Evolutionary conservation across 768 basidiomycete genomes (phyloP).

Genomic region (Thelephora aurantiotincta): DNA sequence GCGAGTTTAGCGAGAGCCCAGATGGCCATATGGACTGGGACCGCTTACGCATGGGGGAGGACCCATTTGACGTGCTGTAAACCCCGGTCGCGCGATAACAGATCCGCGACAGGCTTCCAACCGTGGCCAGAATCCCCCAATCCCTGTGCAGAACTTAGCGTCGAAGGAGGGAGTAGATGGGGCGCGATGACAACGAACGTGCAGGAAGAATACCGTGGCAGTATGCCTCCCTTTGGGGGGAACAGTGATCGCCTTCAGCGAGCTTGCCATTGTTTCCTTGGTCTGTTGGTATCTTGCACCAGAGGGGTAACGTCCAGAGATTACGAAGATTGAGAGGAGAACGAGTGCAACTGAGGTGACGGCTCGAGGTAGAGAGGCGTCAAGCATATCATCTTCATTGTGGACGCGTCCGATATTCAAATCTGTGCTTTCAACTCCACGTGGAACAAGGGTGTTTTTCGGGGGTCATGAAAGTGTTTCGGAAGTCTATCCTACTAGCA

Average conservation of each 20-base stretch:
- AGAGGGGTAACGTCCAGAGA: too few species aligned
- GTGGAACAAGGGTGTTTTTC: too few species aligned
- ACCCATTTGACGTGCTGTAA: slow-evolving; percentile 82
- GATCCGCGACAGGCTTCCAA: slow-evolving; percentile 64
- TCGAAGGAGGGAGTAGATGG: slow-evolving; percentile 1
- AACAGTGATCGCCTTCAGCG: slow-evolving; percentile 37
- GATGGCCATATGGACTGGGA: neutral
- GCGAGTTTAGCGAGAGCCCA: neutral
- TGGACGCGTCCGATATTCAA: too few species aligned
- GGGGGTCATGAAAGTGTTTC: too few species aligned
- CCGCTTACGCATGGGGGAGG: slow-evolving; percentile 64
- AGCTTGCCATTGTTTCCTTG: neutral
- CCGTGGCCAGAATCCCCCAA: slow-evolving; percentile 65
- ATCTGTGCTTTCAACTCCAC: too few species aligned
- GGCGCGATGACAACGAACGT: slow-evolving; percentile 36
- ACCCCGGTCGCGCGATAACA: slow-evolving; percentile 37
- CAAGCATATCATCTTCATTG: too few species aligned
- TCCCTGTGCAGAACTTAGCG: slow-evolving; percentile 29
- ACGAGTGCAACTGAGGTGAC: too few species aligned
- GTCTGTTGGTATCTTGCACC: too few species aligned
- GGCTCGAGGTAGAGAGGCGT: too few species aligned
- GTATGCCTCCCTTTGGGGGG: slow-evolving; percentile 52
- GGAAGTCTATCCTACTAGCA: too few species aligned
- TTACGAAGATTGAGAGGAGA: too few species aligned
- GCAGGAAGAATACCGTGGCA: slow-evolving; percentile 80